Evolutionary conservation across 768 basidiomycete genomes (phyloP), one percentile per base, ranked within the genome.

Genomic region (Kwoniella dejecticola): DNA sequence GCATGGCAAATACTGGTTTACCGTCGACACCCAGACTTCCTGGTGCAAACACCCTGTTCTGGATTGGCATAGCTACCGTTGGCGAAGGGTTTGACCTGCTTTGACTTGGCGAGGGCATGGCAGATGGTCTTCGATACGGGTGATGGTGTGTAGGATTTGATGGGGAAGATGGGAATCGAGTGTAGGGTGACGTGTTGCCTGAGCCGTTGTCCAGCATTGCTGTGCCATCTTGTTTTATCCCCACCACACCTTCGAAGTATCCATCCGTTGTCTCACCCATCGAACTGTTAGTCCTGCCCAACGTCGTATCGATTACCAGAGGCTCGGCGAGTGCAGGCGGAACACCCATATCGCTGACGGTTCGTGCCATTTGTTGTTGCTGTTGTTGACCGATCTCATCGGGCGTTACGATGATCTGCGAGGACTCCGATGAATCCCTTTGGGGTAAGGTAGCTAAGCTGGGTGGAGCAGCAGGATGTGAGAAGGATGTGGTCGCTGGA

Each of bases 181-280:
- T 42, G 48, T 66, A 66, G 17, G 61, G 64, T 11, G 67, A 65
- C 5, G 57, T 24, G 21, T 53, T 53, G 2, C 36, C 42, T 19
- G 49, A 50, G 4, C 60, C n/a, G 10, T 59, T 62, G 4, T 67
- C 70, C 3, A 69, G 29, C 49, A 67, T 38, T 17, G 69, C 67
- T 5, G 69, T 69, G 5, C 72, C 72, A 40, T 74, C 70, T 41
- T 63, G 56, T 44, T 69, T 65, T 19, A 71, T 24, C 4, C 70
- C 72, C 29, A 71, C 68, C 0, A 71, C 69, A 49, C 72, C 72
- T 13, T 75, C 73, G 60, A 75, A 75, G 64, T 75, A 75, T 21
- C 69, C 52, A 13, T 57, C 64, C n/a, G 48, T 21, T 4, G 50
- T 55, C 12, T 60, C 64, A 30, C 49, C 62, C 19, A 46, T 56